These are phyloP conservation scores for Phalaenopsis equestris DNA, from an alignment of 106 monocot genomes.

Conservation along the genomic window DNA sequence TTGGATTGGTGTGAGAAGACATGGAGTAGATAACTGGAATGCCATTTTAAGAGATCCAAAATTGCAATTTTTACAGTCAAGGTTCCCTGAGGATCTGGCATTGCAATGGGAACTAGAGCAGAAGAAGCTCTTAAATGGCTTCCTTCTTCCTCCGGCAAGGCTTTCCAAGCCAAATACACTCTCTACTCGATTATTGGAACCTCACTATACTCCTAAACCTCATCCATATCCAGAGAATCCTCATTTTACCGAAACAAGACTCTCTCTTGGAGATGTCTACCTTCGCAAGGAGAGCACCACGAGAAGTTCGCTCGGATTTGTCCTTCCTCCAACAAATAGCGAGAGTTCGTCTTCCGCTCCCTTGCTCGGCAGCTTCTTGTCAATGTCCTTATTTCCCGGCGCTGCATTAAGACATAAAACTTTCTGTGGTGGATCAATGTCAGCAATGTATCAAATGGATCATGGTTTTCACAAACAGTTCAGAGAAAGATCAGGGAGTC, in stretches of 20 bases:
- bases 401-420: slow-evolving; percentile 8
- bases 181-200: not conserved
- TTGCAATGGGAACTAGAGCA: slow-evolving; percentile 68
- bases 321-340: not conserved
- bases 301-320: slow-evolving; percentile 14
- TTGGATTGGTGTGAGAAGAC: slow-evolving; percentile 93
- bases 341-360: not conserved
- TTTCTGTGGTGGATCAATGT: slow-evolving; percentile 1
- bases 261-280: slow-evolving; percentile 59
- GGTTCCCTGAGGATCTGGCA: slow-evolving; percentile 53
- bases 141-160: slow-evolving; percentile 10
- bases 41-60: slow-evolving; percentile 60
- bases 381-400: slow-evolving; percentile 1
- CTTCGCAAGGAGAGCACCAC: slow-evolving; percentile 16
- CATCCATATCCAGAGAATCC: slow-evolving; percentile 18
- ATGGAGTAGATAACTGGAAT: slow-evolving; percentile 74
- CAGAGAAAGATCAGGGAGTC: slow-evolving; percentile 10
- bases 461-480: slow-evolving; percentile 10
- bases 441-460: slow-evolving; percentile 10
- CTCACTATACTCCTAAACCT: not conserved
- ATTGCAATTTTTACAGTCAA: slow-evolving; percentile 42
- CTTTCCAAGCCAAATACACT: slow-evolving; percentile 6
- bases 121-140: slow-evolving; percentile 41
- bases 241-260: slow-evolving; percentile 28
- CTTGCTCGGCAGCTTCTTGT: slow-evolving; percentile 5